Evolutionary conservation across 139 green algal species (phyloP).

Genomic region (Tetratostichococcus sp.): DNA sequence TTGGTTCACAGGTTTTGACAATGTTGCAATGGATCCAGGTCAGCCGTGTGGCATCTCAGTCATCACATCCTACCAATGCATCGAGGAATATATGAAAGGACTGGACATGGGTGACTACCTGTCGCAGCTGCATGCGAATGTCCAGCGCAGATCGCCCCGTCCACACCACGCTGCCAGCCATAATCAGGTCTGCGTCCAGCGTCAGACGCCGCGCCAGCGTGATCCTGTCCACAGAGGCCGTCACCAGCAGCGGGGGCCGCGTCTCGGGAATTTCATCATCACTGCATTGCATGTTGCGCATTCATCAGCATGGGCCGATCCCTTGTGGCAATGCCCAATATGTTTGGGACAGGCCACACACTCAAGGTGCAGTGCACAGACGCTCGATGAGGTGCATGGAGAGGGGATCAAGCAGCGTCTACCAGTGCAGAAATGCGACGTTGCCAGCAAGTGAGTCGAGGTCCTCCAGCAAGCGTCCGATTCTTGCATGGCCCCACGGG

Average conservation of each 20-base stretch:
- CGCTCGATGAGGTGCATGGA: no score
- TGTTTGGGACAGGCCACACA: no score
- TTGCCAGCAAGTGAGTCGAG: slow-evolving; percentile 76
- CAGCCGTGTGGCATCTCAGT: no score
- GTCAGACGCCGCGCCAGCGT: slow-evolving; percentile 32
- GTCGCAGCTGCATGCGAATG: slow-evolving; percentile 61
- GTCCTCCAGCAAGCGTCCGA: slow-evolving; percentile 81
- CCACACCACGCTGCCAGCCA: slow-evolving; percentile 57
- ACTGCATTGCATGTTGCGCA: slow-evolving; percentile 1
- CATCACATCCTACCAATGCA: no score
- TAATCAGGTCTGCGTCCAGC: slow-evolving; percentile 35
- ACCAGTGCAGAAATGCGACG: slow-evolving; percentile 70
- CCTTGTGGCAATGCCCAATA: background rate
- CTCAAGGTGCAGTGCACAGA: no score
- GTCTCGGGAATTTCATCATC: slow-evolving; percentile 23
- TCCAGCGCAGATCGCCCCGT: slow-evolving; percentile 72
- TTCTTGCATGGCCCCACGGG: slow-evolving; percentile 63
- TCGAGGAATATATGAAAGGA: no score
- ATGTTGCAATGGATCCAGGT: no score
- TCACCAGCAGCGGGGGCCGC: slow-evolving; percentile 65
- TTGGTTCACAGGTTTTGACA: no score
- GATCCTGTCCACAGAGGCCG: slow-evolving; percentile 69
- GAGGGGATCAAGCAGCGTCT: no score
- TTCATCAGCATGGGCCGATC: background rate
- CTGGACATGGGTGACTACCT: no score